A percentile compares a stretch with the other conserved stretches of the same genome.
Conservation (phyloP, 768 basidiomycete species). For the Boletus sp. region DNA sequence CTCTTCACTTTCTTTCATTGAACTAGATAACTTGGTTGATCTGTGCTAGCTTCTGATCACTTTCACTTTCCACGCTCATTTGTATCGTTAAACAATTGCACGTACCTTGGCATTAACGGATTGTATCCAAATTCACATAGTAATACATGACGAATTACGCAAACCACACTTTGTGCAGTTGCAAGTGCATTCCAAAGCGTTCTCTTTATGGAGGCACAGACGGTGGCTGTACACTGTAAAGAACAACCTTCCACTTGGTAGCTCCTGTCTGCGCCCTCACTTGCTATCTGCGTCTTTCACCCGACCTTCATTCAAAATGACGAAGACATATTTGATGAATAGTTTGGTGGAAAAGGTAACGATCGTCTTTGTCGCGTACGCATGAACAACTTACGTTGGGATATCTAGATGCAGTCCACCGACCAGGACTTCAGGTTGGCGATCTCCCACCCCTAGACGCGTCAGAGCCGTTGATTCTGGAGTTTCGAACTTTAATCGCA, state of each 20-base stretch:
- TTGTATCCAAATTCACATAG: not conserved
- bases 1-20: not conserved
- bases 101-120: conserved; percentile 1
- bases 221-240: conserved; percentile 15
- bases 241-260: not conserved
- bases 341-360: conserved; percentile 77
- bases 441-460: conserved; percentile 13
- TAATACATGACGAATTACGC: not conserved
- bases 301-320: conserved; percentile 50
- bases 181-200: too few relatives aligned
- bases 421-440: conserved; percentile 87
- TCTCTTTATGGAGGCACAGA: not conserved
- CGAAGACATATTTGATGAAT: conserved; percentile 83
- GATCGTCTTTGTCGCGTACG: not conserved
- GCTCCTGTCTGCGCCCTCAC: conserved; percentile 23
- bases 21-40: not conserved
- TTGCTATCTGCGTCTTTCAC: not conserved
- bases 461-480: conserved; percentile 16
- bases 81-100: conserved; percentile 1
- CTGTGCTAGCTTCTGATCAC: not conserved
- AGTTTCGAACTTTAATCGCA: conserved; percentile 31
- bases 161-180: too few relatives aligned
- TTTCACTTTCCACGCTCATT: not conserved
- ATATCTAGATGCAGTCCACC: conserved; percentile 75
- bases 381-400: conserved; percentile 2